These are phyloP conservation scores for Colletotrichum eleusines DNA, from an alignment of 2,329 filamentous ascomycete species.

Conservation along the genomic window DNA sequence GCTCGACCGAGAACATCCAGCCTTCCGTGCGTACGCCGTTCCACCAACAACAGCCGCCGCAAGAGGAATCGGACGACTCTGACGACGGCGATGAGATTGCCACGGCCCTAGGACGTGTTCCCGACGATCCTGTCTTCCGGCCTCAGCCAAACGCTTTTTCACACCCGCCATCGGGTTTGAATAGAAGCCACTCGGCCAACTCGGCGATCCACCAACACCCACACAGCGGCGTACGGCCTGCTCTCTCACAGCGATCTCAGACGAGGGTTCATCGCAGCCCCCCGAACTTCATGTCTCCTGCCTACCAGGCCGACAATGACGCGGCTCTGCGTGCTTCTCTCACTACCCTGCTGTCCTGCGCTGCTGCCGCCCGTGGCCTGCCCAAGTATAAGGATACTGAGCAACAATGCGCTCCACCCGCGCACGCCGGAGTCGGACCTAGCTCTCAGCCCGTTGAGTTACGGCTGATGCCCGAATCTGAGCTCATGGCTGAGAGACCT, in stretches of 20 bases:
- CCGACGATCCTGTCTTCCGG: slow-evolving; percentile 73
- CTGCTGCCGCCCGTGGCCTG: slow-evolving; percentile 86
- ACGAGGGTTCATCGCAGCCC: slow-evolving; percentile 59
- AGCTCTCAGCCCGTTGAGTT: slow-evolving; percentile 69
- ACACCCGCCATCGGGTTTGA: slow-evolving; percentile 74
- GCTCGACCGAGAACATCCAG: slow-evolving; percentile 67
- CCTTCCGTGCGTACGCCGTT: slow-evolving; percentile 47
- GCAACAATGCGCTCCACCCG: slow-evolving; percentile 45
- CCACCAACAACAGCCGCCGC: slow-evolving; percentile 47
- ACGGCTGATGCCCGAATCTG: slow-evolving; percentile 70
- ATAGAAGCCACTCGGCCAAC: slow-evolving; percentile 63
- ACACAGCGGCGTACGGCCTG: slow-evolving; percentile 63
- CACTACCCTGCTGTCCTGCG: slow-evolving; percentile 95
- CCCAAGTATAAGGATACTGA: slow-evolving; percentile 71
- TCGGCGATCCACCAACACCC: slow-evolving; percentile 63
- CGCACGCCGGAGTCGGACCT: slow-evolving; percentile 56
- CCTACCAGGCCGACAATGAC: slow-evolving; percentile 89
- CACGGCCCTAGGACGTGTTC: slow-evolving; percentile 78
- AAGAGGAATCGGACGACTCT: slow-evolving; percentile 61
- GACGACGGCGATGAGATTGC: slow-evolving; percentile 78
- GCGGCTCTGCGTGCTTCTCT: slow-evolving; percentile 91
- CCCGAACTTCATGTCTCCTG: slow-evolving; percentile 77
- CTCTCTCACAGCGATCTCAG: slow-evolving; percentile 62
- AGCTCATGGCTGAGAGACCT: slow-evolving; percentile 60
- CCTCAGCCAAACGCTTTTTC: slow-evolving; percentile 95